phyloP scores from a whole-genome alignment of 164 flowering plant genomes.

The Pachysandra terminalis region DNA sequence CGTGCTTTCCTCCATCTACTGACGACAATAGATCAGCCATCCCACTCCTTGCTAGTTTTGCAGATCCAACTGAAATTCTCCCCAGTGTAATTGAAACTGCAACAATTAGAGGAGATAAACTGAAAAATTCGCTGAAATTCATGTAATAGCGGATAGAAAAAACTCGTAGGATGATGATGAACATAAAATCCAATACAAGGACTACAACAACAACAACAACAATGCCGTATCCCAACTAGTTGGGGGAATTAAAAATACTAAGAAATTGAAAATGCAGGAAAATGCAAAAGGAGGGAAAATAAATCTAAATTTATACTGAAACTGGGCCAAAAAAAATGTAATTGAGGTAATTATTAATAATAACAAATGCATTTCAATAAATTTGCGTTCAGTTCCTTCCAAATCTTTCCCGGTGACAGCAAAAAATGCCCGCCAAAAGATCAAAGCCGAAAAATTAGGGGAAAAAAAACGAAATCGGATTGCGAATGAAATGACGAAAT shows the following conservation, averaged over 20 bases:
- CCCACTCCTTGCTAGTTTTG: slow-evolving; percentile 39
- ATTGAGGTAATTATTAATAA: no score
- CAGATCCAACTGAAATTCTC: slow-evolving; percentile 67
- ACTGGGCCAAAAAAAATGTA: no score
- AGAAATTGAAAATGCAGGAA: no score
- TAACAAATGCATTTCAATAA: neutral
- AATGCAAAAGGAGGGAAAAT: no score
- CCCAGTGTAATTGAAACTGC: slow-evolving; percentile 60
- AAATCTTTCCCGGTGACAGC: neutral
- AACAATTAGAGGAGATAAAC: neutral
- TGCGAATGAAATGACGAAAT: neutral
- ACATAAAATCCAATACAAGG: no score
- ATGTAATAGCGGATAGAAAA: no score
- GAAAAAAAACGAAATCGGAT: neutral
- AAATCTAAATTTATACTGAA: no score
- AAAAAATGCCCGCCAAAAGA: neutral
- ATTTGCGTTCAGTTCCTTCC: neutral
- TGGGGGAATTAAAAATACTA: no score
- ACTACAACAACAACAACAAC: no score
- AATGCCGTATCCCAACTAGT: no score
- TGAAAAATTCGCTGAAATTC: no score
- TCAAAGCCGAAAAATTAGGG: neutral
- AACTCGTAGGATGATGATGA: no score
- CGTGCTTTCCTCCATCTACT: slow-evolving; percentile 76
- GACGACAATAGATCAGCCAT: slow-evolving; percentile 69